Evolutionary conservation across 805 yeast genomes (phyloP), one percentile per base, ranked within the genome.

Genomic region (Yarrowia sp.): DNA sequence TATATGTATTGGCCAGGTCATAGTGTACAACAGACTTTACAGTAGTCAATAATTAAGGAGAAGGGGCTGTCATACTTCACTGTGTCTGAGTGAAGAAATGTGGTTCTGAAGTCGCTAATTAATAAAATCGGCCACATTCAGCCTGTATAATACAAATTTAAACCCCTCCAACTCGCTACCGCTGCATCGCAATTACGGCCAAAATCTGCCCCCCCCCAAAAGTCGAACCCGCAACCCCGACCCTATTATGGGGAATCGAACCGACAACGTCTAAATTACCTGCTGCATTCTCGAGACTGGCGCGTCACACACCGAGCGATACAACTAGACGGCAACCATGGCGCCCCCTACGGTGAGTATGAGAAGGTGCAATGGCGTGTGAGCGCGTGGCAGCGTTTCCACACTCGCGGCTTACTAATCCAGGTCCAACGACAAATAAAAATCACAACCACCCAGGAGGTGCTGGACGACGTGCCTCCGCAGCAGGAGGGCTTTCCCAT

Each of bases 401-500:
- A 19, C 13, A 3, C n/a, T n/a, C n/a, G n/a, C n/a, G n/a, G n/a
- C n/a, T n/a, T n/a, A 4, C 41, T 35, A 51, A 38, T 16, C 13
- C 59, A 62, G 81, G 87, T 88, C 38, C 87, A 90, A 76, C 85
- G 98, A 79, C 90, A 93, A 18, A 83, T 92, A 63, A 86, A 96
- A 74, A 83, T 92, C 69, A 87, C 90, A 63, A 93, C 97, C 24
- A 83, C 84, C 65, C 97, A 93, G 76, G 87, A 86, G 70, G 81
- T 93, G 66, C 77, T 90, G 65, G 84, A 85, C 64, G 96, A 88
- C 69, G 84, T 86, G 24, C 88, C 96, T 13, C 86, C 92, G 14
- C 94, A 88, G 63, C 91, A 88, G 67, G 96, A 90, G 72, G 89
- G 89, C 9, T 93, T 87, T 72, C 98, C 99, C 16, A 87, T 93